Percentiles rank a stretch among this genome's conserved stretches.
phyloP scores from a whole-genome alignment of 768 basidiomycete genomes.

The Tulasnella sp. region DNA sequence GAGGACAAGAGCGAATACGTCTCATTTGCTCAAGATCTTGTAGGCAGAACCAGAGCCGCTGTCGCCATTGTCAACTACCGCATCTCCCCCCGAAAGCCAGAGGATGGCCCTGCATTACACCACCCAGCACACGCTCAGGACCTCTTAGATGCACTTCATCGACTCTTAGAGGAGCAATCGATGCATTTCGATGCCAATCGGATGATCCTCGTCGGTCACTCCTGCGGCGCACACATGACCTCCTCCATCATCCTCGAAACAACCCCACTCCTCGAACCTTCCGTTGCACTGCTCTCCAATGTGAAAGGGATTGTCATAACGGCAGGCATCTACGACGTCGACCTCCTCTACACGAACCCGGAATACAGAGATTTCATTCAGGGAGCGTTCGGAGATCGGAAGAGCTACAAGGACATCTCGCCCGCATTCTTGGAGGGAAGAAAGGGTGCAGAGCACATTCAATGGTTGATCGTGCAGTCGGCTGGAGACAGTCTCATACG shows the following conservation, averaged over 20 bases:
- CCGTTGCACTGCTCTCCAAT: slow-evolving; percentile 30
- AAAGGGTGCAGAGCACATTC: slow-evolving; percentile 27
- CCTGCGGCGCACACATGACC: slow-evolving; percentile 75
- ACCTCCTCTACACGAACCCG: slow-evolving; percentile 52
- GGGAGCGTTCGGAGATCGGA: slow-evolving; percentile 43
- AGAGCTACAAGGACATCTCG: slow-evolving; percentile 42
- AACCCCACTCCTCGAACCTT: slow-evolving; percentile 29
- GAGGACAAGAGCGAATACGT: slow-evolving; percentile 62
- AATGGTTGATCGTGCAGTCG: slow-evolving; percentile 71
- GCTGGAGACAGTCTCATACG: slow-evolving; percentile 61
- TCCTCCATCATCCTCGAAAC: slow-evolving; percentile 51
- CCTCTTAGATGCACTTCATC: slow-evolving; percentile 48
- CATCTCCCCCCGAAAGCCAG: slow-evolving; percentile 40
- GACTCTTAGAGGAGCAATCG: slow-evolving; percentile 29
- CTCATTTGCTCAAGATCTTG: slow-evolving; percentile 44
- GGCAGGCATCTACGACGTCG: slow-evolving; percentile 72
- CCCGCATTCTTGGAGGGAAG: slow-evolving; percentile 31
- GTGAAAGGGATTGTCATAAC: slow-evolving; percentile 50
- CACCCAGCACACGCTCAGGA: slow-evolving; percentile 70
- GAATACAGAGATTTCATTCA: slow-evolving; percentile 56
- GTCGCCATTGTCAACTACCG: slow-evolving; percentile 74
- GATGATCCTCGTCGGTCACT: slow-evolving; percentile 64
- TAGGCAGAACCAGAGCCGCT: slow-evolving; percentile 37
- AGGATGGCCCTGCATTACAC: slow-evolving; percentile 30
- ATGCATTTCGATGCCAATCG: slow-evolving; percentile 28